These are phyloP conservation scores for Wickerhamiella domercqiae DNA, from an alignment of 805 yeast genomes.

Conservation along the genomic window DNA sequence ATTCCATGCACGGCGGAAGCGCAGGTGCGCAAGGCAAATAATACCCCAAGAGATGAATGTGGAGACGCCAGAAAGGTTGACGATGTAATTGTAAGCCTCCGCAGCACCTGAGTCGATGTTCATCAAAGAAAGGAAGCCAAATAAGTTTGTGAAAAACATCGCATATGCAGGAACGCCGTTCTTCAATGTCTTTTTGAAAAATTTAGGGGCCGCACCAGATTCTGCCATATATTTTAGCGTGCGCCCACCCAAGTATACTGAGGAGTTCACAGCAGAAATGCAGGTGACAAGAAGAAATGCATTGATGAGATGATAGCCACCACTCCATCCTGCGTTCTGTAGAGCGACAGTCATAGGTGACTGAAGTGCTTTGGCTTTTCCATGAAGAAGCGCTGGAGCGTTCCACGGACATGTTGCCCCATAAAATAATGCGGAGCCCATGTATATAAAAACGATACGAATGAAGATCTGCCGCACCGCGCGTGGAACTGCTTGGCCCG, in stretches of 20 bases:
- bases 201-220: slow-evolving; percentile 43
- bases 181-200: slow-evolving; percentile 36
- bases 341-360: slow-evolving; percentile 38
- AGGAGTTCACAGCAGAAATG: slow-evolving; percentile 53
- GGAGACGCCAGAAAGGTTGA: slow-evolving; percentile 49
- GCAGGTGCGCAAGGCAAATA: slow-evolving; percentile 38
- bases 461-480: slow-evolving; percentile 45
- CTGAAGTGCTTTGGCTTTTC: slow-evolving; percentile 32
- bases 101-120: slow-evolving; percentile 44
- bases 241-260: slow-evolving; percentile 55
- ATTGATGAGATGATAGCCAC: slow-evolving; percentile 39
- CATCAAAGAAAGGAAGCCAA: slow-evolving; percentile 39
- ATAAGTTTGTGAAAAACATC: slow-evolving; percentile 36
- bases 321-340: slow-evolving; percentile 36
- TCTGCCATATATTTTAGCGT: slow-evolving; percentile 49
- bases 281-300: slow-evolving; percentile 50
- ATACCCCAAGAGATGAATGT: slow-evolving; percentile 56
- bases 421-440: slow-evolving; percentile 42
- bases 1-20: slow-evolving; percentile 38
- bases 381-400: slow-evolving; percentile 29
- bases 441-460: slow-evolving; percentile 39
- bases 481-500: slow-evolving; percentile 41
- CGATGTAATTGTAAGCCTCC: slow-evolving; percentile 43
- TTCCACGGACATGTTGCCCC: slow-evolving; percentile 49
- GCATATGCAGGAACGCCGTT: slow-evolving; percentile 54